Percentiles rank a stretch among this genome's conserved stretches.
phyloP scores from a whole-genome alignment of 208 protist genomes.

The Crithidia brevicula region DNA sequence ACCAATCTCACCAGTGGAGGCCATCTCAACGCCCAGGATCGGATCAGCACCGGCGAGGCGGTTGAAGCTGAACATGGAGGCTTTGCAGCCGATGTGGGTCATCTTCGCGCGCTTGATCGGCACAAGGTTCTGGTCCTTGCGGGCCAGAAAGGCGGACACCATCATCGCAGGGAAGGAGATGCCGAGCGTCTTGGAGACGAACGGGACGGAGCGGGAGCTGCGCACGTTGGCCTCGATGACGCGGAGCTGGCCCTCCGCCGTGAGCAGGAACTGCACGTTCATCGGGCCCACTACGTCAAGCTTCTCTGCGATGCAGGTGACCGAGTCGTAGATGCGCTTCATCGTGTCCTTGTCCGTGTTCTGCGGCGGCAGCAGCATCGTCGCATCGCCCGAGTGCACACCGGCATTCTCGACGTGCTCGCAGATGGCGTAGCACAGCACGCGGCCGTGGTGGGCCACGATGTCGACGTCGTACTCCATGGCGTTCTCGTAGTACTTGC shows the following conservation, averaged over 20 bases:
- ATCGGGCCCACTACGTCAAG: conserved; percentile 97
- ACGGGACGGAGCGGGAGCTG: conserved; percentile 97
- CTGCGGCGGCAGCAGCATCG: conserved; percentile 95
- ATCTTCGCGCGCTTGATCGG: conserved; percentile 90
- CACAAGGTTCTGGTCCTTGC: conserved; percentile 72
- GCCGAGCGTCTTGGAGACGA: conserved; percentile 96
- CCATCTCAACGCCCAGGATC: conserved; percentile 99
- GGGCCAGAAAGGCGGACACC: conserved; percentile 82
- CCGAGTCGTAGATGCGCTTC: conserved; percentile 81
- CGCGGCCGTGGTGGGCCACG: conserved; percentile 95
- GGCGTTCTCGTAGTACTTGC: conserved; percentile 97
- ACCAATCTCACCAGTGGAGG: conserved; percentile 97
- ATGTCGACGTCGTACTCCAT: conserved; percentile 99
- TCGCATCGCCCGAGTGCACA: conserved; percentile 97
- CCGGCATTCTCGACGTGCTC: conserved; percentile 99
- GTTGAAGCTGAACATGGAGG: conserved; percentile 98
- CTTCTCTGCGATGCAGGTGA: conserved; percentile 90
- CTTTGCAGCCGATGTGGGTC: conserved; percentile 95
- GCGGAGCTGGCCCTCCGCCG: conserved; percentile 93
- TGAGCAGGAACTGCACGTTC: conserved; percentile 99
- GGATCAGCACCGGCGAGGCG: conserved; percentile 97
- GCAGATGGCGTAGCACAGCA: conserved; percentile 97
- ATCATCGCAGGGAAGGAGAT: conserved; percentile 95
- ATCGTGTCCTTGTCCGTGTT: conserved; percentile 85
- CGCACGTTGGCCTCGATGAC: conserved; percentile 99